Evolutionary conservation across 139 green algal species (phyloP).

Genomic region (Tetradesmus lagerheimii): DNA sequence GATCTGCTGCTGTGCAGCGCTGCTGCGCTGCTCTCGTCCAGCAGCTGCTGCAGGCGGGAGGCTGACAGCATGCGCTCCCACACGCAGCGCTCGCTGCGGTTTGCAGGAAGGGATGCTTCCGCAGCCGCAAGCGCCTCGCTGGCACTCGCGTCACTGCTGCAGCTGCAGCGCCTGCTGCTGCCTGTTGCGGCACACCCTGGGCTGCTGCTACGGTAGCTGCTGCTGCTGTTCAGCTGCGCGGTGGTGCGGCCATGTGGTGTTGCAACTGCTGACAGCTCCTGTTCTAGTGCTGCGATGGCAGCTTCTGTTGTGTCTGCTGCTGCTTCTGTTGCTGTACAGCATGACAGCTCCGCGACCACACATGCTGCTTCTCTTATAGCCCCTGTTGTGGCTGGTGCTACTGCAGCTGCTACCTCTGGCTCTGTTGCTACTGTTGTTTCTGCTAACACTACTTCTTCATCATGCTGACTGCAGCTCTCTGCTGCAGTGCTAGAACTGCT

Average conservation of each 20-base stretch:
- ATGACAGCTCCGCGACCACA: background rate
- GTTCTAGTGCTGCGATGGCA: background rate
- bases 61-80: background rate
- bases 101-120: background rate
- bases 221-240: background rate
- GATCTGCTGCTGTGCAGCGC: conserved; percentile 1
- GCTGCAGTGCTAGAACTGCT: background rate
- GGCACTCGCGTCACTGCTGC: background rate
- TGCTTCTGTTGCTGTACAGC: background rate
- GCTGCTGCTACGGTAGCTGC: background rate
- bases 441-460: background rate
- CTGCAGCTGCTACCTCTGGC: background rate
- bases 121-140: background rate
- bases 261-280: background rate
- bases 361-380: background rate
- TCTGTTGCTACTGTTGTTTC: background rate
- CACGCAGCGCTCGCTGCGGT: background rate
- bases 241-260: background rate
- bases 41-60: background rate
- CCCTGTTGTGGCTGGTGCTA: background rate
- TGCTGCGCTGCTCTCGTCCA: background rate
- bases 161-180: conserved; percentile 6
- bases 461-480: background rate
- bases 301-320: background rate
- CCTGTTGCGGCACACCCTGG: background rate